phyloP scores from a whole-genome alignment of 2,329 filamentous ascomycete species.

The Claviceps quebecensis region DNA sequence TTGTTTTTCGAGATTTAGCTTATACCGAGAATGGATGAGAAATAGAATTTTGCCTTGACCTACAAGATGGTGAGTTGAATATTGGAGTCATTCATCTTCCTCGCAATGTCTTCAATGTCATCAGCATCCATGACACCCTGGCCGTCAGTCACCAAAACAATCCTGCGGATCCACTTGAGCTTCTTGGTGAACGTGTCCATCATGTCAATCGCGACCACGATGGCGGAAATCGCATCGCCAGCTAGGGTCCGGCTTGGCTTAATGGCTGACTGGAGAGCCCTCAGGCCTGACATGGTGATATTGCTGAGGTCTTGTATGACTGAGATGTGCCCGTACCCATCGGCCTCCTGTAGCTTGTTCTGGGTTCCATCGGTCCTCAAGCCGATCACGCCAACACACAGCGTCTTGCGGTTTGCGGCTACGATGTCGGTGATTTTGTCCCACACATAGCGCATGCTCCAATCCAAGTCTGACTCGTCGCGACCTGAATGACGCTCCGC shows the following conservation, averaged over 20 bases:
- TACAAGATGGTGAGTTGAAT: conserved; percentile 72
- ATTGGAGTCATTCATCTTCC: conserved; percentile 58
- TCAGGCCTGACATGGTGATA: conserved; percentile 54
- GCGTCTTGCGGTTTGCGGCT: conserved; percentile 50
- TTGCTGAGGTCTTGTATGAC: conserved; percentile 55
- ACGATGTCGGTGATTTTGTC: conserved; percentile 67
- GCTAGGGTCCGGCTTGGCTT: conserved; percentile 50
- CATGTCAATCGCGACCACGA: conserved; percentile 78
- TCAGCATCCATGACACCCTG: conserved; percentile 58
- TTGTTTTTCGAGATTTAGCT: conserved; percentile 18
- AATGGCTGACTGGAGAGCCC: conserved; percentile 47
- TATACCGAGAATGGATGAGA: no score
- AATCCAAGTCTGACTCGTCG: conserved; percentile 69
- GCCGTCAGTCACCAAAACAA: conserved; percentile 78
- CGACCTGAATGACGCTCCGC: conserved; percentile 56
- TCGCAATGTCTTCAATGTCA: conserved; percentile 53
- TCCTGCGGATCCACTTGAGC: conserved; percentile 66
- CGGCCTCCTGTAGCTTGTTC: conserved; percentile 53
- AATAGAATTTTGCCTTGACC: conserved; percentile 19
- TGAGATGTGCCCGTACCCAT: conserved; percentile 69
- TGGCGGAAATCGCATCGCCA: conserved; percentile 78
- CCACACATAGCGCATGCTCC: conserved; percentile 85
- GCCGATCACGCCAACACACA: conserved; percentile 66
- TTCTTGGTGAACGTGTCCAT: conserved; percentile 68
- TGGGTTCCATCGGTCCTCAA: conserved; percentile 65